Percentiles rank a stretch among this genome's conserved stretches.
These are phyloP conservation scores for Flaveria trinervia DNA, from an alignment of 129 eudicot species.

Conservation along the genomic window DNA sequence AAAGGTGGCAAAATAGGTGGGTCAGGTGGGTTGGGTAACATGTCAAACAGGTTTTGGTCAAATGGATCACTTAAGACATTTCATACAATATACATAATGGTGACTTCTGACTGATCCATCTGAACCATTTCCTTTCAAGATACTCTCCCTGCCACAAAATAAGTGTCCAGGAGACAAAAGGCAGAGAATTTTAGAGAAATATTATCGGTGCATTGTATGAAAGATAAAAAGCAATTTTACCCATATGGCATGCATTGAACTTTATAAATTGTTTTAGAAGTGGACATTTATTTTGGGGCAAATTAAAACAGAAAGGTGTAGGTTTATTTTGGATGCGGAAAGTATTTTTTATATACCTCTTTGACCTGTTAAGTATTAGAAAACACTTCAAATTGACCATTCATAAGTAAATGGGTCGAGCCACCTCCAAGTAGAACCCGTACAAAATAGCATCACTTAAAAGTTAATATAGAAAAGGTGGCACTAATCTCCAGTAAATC, in stretches of 20 bases:
- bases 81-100: background rate
- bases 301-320: background rate
- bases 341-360: background rate
- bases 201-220: background rate
- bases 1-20: background rate
- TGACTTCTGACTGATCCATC: background rate
- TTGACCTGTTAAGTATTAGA: background rate
- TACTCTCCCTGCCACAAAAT: background rate
- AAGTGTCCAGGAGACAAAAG: background rate
- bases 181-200: background rate
- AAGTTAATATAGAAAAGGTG: constrained; percentile 4
- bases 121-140: background rate
- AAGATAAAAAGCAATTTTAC: background rate
- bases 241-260: background rate
- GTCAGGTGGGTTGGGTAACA: background rate
- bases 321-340: background rate
- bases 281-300: background rate
- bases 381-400: background rate
- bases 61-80: constrained; percentile 15
- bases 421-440: background rate
- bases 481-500: constrained; percentile 1
- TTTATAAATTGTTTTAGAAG: background rate
- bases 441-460: background rate
- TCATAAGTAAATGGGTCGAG: background rate
- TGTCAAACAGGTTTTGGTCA: background rate